These are phyloP conservation scores for Trametes versicolor DNA, from an alignment of 1,284 basidiomycete species.

Conservation along the genomic window DNA sequence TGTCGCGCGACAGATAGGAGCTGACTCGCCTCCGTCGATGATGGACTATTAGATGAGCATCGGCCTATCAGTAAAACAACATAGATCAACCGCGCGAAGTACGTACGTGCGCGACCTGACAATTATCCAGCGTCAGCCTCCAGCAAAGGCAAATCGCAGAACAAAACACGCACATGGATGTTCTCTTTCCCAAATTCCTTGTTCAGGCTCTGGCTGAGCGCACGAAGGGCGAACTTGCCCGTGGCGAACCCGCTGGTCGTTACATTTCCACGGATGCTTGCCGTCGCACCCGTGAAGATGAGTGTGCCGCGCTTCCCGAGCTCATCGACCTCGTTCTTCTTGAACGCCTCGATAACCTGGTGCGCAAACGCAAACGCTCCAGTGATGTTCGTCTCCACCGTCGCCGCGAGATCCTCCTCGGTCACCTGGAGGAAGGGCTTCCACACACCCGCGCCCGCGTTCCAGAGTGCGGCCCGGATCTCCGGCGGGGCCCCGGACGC, in stretches of 20 bases:
- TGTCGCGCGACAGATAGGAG: not conserved
- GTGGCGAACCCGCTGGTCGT: conserved; percentile 74
- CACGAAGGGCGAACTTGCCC: conserved; percentile 73
- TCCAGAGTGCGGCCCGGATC: conserved; percentile 75
- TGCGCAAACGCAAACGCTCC: conserved; percentile 76
- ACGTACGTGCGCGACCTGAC: conserved; percentile 71
- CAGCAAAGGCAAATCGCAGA: not conserved
- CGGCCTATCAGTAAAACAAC: not conserved
- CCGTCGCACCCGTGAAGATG: conserved; percentile 84
- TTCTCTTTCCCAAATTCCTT: conserved; percentile 85
- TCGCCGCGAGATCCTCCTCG: conserved; percentile 61
- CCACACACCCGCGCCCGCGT: conserved; percentile 65
- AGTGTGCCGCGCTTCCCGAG: conserved; percentile 66
- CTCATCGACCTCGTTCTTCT: conserved; percentile 62
- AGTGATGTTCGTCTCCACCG: conserved; percentile 63
- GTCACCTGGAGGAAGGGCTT: conserved; percentile 77
- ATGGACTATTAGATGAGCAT: conserved; percentile 42
- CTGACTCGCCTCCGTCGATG: conserved; percentile 50
- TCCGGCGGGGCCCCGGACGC: conserved; percentile 45
- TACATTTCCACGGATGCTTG: conserved; percentile 70
- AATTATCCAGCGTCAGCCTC: not conserved
- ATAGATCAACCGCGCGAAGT: not conserved
- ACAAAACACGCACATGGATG: conserved; percentile 66
- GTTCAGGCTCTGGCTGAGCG: conserved; percentile 77
- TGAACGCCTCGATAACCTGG: conserved; percentile 69